Percentiles rank a stretch among this genome's conserved stretches.
Evolutionary conservation across 2,329 filamentous ascomycete genomes (phyloP).

Genomic region (Trichoderma gracile): DNA sequence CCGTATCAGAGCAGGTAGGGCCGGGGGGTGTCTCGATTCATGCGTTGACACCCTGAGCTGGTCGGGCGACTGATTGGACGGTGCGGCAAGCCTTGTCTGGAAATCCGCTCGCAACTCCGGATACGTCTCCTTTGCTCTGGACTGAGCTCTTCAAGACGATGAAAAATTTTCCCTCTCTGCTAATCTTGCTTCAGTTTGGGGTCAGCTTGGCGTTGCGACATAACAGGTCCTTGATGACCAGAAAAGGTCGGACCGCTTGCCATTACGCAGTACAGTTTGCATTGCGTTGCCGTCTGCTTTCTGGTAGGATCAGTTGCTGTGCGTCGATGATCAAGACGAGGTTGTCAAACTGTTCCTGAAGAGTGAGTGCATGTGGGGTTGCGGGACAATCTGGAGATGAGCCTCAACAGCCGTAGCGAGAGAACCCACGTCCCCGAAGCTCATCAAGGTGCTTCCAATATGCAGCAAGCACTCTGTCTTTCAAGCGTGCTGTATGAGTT

Average conservation of each 20-base stretch:
- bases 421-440: background rate
- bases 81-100: conserved; percentile 1
- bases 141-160: background rate
- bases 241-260: background rate
- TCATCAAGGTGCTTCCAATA: background rate
- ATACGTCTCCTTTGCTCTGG: background rate
- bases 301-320: background rate
- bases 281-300: background rate
- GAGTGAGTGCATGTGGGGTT: conserved; percentile 3
- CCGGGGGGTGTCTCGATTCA: conserved; percentile 13
- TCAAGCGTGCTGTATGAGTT: background rate
- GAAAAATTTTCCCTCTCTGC: background rate
- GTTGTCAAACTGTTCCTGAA: background rate
- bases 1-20: background rate
- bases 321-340: background rate
- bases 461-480: background rate
- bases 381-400: conserved; percentile 14
- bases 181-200: background rate
- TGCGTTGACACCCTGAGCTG: conserved; percentile 1
- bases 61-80: conserved; percentile 3
- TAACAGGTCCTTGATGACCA: background rate
- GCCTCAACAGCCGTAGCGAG: conserved; percentile 6
- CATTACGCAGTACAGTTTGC: background rate
- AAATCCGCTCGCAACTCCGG: conserved; percentile 8
- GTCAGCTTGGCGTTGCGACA: conserved; percentile 3